A percentile compares a stretch with the other conserved stretches of the same genome.
Evolutionary conservation across 225 moss, liverwort and hornwort genomes (phyloP).

Genomic region (Asterella californica): DNA sequence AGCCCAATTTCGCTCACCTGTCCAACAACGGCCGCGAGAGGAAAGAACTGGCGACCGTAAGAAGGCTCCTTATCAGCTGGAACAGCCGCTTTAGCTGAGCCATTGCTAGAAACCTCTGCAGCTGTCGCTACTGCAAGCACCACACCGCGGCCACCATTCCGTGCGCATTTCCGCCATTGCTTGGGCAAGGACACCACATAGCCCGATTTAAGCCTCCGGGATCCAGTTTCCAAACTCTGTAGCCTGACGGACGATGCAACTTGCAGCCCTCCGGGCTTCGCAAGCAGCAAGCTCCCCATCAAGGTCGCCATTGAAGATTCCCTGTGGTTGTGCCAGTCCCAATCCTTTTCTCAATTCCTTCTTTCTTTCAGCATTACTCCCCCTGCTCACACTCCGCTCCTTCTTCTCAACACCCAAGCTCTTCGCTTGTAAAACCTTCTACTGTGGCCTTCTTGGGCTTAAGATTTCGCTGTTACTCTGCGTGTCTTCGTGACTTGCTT

Average conservation of each 20-base stretch:
- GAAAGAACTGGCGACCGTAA: slow-evolving; percentile 86
- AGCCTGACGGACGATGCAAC: slow-evolving; percentile 2
- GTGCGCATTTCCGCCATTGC: neutral
- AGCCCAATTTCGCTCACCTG: slow-evolving; percentile 33
- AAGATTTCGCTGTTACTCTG: neutral
- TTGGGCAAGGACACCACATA: neutral
- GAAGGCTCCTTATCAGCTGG: neutral
- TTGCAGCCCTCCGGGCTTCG: slow-evolving; percentile 5
- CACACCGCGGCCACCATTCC: neutral
- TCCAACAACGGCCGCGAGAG: slow-evolving; percentile 88
- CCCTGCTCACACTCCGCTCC: neutral
- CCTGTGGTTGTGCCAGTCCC: neutral
- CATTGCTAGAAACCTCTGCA: slow-evolving; percentile 18
- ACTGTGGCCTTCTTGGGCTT: neutral
- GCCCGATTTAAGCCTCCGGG: neutral
- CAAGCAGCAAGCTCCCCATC: slow-evolving; percentile 12
- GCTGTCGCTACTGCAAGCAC: neutral
- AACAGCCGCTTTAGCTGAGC: slow-evolving; percentile 20
- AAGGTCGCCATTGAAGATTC: slow-evolving; percentile 5
- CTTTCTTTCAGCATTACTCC: neutral
- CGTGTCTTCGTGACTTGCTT: neutral
- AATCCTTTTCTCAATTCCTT: neutral
- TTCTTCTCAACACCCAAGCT: neutral
- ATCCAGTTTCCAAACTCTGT: neutral
- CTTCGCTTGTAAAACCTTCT: neutral